Conservation (phyloP, 768 basidiomycete genomes). For the Wakefieldia striispora region DNA sequence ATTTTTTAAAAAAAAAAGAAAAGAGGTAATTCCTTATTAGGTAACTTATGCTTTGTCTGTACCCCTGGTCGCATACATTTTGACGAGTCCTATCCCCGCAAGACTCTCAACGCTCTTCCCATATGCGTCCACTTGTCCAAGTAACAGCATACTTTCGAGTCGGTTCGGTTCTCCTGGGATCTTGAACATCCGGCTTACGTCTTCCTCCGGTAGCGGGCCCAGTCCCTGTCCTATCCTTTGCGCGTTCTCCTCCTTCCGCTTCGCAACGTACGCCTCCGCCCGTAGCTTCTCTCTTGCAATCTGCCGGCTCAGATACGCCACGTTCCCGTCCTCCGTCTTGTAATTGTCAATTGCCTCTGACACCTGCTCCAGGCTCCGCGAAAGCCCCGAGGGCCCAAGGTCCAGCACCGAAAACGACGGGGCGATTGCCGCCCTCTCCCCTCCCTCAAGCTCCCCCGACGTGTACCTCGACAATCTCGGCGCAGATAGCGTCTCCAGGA, state of each 20-base stretch:
- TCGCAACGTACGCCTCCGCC: conserved; percentile 76
- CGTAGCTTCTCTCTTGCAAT: conserved; percentile 81
- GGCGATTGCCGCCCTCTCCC: conserved; percentile 42
- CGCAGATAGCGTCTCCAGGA: conserved; percentile 63
- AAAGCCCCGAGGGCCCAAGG: conserved; percentile 65
- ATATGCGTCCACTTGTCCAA: conserved; percentile 86
- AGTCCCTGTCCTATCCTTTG: conserved; percentile 78
- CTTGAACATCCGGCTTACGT: conserved; percentile 80
- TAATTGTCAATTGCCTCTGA: conserved; percentile 84
- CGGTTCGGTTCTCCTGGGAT: conserved; percentile 87
- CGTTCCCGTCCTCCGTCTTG: conserved; percentile 88
- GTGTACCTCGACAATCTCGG: conserved; percentile 36
- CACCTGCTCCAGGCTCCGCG: conserved; percentile 78
- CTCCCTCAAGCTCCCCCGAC: conserved; percentile 38
- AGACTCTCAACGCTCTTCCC: conserved; percentile 71
- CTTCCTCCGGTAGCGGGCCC: conserved; percentile 84
- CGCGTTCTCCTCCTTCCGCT: conserved; percentile 87
- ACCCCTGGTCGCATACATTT: conserved; percentile 74
- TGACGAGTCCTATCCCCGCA: conserved; percentile 64
- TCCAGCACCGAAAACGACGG: conserved; percentile 69
- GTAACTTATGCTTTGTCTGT: conserved; percentile 8
- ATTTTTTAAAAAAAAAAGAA: background rate
- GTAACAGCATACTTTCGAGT: conserved; percentile 78
- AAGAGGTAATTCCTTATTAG: background rate
- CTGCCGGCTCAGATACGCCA: conserved; percentile 84